These are phyloP conservation scores for Penicillium sp. DNA, from an alignment of 2,329 filamentous ascomycete species.

Conservation along the genomic window DNA sequence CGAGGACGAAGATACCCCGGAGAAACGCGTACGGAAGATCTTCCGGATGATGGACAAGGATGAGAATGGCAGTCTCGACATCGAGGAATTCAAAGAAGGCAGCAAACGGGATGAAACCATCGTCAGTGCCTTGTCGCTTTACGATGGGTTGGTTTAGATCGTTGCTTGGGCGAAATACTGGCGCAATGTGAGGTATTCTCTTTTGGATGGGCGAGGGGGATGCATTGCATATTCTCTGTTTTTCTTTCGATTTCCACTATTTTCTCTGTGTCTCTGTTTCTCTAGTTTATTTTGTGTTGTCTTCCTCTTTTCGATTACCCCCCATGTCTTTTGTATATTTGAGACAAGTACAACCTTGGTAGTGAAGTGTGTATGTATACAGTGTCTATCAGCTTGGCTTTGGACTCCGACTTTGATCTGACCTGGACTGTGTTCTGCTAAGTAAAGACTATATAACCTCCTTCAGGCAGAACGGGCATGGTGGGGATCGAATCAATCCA, in stretches of 20 bases:
- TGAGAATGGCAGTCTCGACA: slow-evolving; percentile 93
- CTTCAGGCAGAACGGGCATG: not conserved
- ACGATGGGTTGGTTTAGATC: slow-evolving; percentile 82
- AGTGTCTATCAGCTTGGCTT: not conserved
- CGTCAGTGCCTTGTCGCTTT: slow-evolving; percentile 91
- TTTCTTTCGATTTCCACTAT: not conserved
- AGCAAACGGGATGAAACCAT: slow-evolving; percentile 99
- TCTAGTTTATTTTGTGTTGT: not conserved
- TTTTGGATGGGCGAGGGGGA: slow-evolving; percentile 6
- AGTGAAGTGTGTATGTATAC: not conserved
- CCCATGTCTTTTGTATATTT: slow-evolving; percentile 10
- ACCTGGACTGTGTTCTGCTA: not conserved
- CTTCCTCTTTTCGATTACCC: slow-evolving; percentile 2
- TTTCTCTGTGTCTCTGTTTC: not conserved
- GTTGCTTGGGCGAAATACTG: slow-evolving; percentile 19
- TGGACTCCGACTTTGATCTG: not conserved
- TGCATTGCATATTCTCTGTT: slow-evolving; percentile 5
- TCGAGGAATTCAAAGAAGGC: slow-evolving; percentile 98
- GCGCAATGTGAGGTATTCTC: slow-evolving; percentile 18
- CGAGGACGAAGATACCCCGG: slow-evolving; percentile 96
- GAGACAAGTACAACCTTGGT: slow-evolving; percentile 5
- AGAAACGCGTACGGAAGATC: slow-evolving; percentile 97
- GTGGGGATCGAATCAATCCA: not conserved
- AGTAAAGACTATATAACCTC: not conserved
- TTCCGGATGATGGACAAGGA: slow-evolving; percentile 99